These are phyloP conservation scores for Tricholoma furcatifolium DNA, from an alignment of 768 basidiomycete genomes.

Conservation along the genomic window DNA sequence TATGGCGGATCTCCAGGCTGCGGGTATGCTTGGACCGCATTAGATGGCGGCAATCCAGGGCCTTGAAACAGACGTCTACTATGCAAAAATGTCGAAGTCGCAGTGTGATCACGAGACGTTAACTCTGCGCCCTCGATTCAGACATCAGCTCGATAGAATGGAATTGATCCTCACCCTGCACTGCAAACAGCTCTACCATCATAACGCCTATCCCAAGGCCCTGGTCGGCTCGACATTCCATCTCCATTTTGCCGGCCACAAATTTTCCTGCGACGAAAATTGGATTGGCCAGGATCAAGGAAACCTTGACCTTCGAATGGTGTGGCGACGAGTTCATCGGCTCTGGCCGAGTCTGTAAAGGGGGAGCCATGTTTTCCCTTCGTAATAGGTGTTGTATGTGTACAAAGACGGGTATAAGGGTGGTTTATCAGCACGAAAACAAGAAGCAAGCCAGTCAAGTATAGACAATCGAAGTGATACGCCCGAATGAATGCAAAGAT, in stretches of 20 bases:
- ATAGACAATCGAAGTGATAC: neutral
- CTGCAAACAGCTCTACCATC: constrained; percentile 74
- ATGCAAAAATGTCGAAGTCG: constrained; percentile 75
- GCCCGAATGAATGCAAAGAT: constrained; percentile 1
- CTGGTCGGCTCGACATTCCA: constrained; percentile 75
- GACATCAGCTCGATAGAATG: neutral
- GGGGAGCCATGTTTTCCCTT: constrained; percentile 4
- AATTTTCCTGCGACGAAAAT: constrained; percentile 65
- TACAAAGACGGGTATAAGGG: neutral
- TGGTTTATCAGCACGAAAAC: constrained; percentile 3
- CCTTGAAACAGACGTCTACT: constrained; percentile 76
- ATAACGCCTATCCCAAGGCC: constrained; percentile 73
- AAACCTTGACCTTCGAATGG: constrained; percentile 77
- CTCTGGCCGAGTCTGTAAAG: constrained; percentile 33
- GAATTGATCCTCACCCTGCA: constrained; percentile 53
- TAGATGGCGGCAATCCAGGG: constrained; percentile 78
- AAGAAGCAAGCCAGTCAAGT: constrained; percentile 1
- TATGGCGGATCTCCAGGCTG: constrained; percentile 56
- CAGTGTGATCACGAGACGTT: constrained; percentile 75
- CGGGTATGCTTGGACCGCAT: constrained; percentile 71
- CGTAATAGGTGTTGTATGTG: neutral
- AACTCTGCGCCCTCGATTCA: constrained; percentile 50
- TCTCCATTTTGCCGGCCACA: constrained; percentile 74
- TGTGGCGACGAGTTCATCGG: constrained; percentile 83
- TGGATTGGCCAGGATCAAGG: constrained; percentile 55